These are phyloP conservation scores for Suillus spraguei DNA, from an alignment of 768 basidiomycete species.

Conservation along the genomic window DNA sequence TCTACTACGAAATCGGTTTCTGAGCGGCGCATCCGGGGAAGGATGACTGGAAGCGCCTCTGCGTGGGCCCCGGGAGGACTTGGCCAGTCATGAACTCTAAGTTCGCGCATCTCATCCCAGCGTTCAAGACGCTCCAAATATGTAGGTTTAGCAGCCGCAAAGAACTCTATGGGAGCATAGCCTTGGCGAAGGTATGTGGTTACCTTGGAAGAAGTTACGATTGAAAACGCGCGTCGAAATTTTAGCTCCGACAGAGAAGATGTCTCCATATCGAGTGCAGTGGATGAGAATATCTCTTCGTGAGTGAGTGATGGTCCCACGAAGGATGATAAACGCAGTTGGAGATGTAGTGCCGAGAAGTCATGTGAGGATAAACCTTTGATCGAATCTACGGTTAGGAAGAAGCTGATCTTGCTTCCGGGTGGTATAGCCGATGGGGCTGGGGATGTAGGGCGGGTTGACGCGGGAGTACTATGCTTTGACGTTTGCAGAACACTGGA, in stretches of 20 bases:
- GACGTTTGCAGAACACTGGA: constrained; percentile 65
- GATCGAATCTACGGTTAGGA: constrained; percentile 82
- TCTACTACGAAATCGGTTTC: constrained; percentile 90
- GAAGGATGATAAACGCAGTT: constrained; percentile 87
- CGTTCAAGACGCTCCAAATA: constrained; percentile 89
- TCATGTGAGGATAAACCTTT: constrained; percentile 91
- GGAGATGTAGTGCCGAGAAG: constrained; percentile 83
- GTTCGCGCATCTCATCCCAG: constrained; percentile 93
- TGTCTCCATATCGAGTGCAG: constrained; percentile 70
- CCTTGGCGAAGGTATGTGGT: constrained; percentile 70
- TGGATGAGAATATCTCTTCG: constrained; percentile 84
- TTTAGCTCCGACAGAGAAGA: constrained; percentile 77
- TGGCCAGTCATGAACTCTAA: constrained; percentile 48
- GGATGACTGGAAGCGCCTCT: constrained; percentile 43
- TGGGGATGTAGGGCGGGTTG: constrained; percentile 79
- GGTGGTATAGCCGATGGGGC: constrained; percentile 64
- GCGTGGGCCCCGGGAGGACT: constrained; percentile 30
- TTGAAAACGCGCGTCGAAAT: constrained; percentile 81
- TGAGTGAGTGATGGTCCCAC: constrained; percentile 67
- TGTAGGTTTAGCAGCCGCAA: constrained; percentile 76
- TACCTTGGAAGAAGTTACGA: constrained; percentile 75
- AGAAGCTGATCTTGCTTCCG: constrained; percentile 84
- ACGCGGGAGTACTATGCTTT: constrained; percentile 61
- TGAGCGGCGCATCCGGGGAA: constrained; percentile 85
- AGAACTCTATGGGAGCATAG: constrained; percentile 90